A percentile compares a stretch with the other conserved stretches of the same genome.
phyloP scores from a whole-genome alignment of 2,329 filamentous ascomycete genomes.

The Phialocephala subalpina region DNA sequence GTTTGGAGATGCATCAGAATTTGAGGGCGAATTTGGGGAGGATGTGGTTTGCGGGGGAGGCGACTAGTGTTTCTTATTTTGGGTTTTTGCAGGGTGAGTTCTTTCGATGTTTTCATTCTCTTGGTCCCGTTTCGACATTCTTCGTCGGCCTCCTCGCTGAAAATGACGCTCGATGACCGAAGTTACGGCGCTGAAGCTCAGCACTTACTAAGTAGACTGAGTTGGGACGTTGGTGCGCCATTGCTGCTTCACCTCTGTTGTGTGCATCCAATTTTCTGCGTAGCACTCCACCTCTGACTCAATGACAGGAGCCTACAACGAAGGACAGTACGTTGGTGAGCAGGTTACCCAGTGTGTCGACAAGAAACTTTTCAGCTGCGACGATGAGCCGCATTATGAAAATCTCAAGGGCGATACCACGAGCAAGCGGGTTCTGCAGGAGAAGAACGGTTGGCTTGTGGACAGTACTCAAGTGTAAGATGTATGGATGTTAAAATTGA shows the following conservation, averaged over 20 bases:
- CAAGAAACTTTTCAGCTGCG: neutral
- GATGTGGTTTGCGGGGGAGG: constrained; percentile 72
- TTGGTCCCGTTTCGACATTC: no score
- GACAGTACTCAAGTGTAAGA: neutral
- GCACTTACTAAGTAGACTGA: no score
- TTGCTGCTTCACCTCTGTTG: no score
- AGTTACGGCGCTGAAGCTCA: neutral
- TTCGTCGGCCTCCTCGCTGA: no score
- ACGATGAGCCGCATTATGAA: neutral
- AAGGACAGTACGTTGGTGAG: neutral
- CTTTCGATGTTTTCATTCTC: neutral
- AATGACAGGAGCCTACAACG: neutral
- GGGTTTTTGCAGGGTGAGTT: constrained; percentile 66
- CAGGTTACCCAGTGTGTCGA: neutral
- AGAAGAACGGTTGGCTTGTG: neutral
- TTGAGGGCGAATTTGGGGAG: constrained; percentile 68
- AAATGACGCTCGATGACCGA: no score
- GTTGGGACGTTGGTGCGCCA: no score
- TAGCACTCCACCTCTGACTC: no score
- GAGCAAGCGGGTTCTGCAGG: neutral
- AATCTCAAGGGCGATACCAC: neutral
- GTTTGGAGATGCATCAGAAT: constrained; percentile 72
- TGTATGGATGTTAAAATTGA: neutral
- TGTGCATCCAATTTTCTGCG: no score
- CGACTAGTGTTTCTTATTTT: constrained; percentile 68